A percentile compares a stretch with the other conserved stretches of the same genome.
Conservation (phyloP, 1,139 yeast species). For the Magnusiomyces paraingens region DNA sequence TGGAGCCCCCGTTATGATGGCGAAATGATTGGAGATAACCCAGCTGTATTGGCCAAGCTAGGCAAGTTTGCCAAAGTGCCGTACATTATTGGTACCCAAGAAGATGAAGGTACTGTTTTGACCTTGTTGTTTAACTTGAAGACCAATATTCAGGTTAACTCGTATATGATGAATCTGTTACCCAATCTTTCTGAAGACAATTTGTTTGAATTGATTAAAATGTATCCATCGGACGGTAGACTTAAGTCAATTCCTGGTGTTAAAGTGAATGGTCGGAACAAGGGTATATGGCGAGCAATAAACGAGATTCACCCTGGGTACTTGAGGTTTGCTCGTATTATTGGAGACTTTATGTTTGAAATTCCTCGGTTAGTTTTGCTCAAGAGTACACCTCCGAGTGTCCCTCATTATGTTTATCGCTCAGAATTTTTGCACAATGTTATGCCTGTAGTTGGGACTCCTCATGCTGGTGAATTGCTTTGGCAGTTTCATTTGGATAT, state of each 20-base stretch:
- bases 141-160: not conserved
- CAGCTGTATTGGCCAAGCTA: conserved; percentile 10
- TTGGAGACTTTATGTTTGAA: conserved; percentile 21
- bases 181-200: conserved; percentile 8
- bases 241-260: not conserved
- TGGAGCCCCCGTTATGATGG: conserved; percentile 23
- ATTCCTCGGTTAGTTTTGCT: conserved; percentile 20
- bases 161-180: conserved; percentile 9
- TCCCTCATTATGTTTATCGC: conserved; percentile 13
- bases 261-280: not conserved
- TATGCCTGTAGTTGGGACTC: conserved; percentile 19
- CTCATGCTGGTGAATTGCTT: conserved; percentile 18
- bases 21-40: conserved; percentile 14
- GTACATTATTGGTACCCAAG: conserved; percentile 21
- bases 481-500: conserved; percentile 10
- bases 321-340: conserved; percentile 19
- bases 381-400: conserved; percentile 6
- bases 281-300: not conserved
- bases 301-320: conserved; percentile 14
- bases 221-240: not conserved
- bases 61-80: conserved; percentile 21
- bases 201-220: conserved; percentile 5
- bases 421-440: conserved; percentile 12
- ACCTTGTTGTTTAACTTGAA: conserved; percentile 11
- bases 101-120: conserved; percentile 24